Evolutionary conservation across 192 early-diverging fungal genomes (phyloP).

Genomic region (Coemansia sp.): DNA sequence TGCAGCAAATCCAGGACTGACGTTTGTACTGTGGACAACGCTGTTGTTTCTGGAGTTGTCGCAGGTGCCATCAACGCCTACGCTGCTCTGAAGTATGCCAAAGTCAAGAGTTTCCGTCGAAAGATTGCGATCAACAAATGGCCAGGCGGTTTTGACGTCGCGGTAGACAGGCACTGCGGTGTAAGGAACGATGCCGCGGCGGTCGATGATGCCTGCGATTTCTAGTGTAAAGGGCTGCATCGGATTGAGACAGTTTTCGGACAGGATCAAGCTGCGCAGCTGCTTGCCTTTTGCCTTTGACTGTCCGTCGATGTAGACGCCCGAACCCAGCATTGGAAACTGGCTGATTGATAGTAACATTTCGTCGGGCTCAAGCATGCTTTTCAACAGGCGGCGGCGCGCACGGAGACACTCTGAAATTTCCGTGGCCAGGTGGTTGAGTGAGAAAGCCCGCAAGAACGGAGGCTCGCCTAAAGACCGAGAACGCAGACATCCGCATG

Average conservation of each 20-base stretch:
- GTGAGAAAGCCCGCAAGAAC: constrained; percentile 33
- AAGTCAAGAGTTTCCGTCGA: constrained; percentile 29
- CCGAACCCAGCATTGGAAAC: constrained; percentile 87
- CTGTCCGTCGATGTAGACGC: constrained; percentile 69
- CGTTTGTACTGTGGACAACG: constrained; percentile 4
- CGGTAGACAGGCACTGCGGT: constrained; percentile 93
- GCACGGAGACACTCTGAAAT: constrained; percentile 20
- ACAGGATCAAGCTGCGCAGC: constrained; percentile 82
- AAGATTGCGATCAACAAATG: constrained; percentile 76
- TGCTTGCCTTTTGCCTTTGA: constrained; percentile 64
- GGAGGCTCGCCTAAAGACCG: constrained; percentile 44
- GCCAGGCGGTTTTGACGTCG: constrained; percentile 84
- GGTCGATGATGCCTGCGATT: constrained; percentile 86
- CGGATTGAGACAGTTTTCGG: constrained; percentile 89
- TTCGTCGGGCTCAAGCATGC: constrained; percentile 71
- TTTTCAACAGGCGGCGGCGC: constrained; percentile 70
- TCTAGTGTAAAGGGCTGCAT: constrained; percentile 88
- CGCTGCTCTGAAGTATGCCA: constrained; percentile 33
- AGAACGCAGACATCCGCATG: constrained; percentile 2
- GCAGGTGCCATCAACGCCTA: background rate
- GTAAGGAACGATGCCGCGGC: constrained; percentile 87
- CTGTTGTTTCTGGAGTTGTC: constrained; percentile 3
- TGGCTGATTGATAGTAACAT: constrained; percentile 80
- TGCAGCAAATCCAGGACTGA: constrained; percentile 7
- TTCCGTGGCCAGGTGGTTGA: constrained; percentile 38